Evolutionary conservation across 148 eudicot species (phyloP).

Genomic region (Rhododendron molle): DNA sequence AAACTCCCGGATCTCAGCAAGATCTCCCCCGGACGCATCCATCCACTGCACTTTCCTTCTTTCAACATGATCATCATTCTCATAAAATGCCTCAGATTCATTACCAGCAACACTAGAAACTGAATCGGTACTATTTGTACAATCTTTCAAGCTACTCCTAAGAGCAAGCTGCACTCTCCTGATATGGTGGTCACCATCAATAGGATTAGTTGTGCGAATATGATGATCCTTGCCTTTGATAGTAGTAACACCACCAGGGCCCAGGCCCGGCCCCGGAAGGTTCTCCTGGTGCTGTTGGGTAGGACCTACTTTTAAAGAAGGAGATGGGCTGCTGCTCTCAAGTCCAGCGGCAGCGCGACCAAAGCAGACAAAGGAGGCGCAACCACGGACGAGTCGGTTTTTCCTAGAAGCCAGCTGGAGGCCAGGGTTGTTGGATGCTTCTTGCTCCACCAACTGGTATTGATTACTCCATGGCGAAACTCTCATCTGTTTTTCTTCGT

Average conservation of each 20-base stretch:
- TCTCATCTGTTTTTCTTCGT: slow-evolving; percentile 90
- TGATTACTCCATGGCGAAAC: slow-evolving; percentile 86
- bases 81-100: slow-evolving; percentile 25
- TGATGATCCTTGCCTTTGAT: slow-evolving; percentile 46
- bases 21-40: slow-evolving; percentile 87
- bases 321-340: slow-evolving; percentile 54
- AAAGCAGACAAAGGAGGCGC: slow-evolving; percentile 83
- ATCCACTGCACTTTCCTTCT: slow-evolving; percentile 89
- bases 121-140: slow-evolving; percentile 17
- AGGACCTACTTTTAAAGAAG: slow-evolving; percentile 65
- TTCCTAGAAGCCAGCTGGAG: slow-evolving; percentile 96
- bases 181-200: slow-evolving; percentile 28
- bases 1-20: slow-evolving; percentile 85
- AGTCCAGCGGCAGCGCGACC: slow-evolving; percentile 83
- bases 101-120: slow-evolving; percentile 21
- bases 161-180: slow-evolving; percentile 26
- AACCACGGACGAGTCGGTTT: slow-evolving; percentile 70
- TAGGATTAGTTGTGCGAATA: slow-evolving; percentile 14
- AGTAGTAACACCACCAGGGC: background rate
- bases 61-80: slow-evolving; percentile 16
- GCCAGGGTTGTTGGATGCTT: slow-evolving; percentile 38
- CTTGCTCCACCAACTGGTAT: slow-evolving; percentile 89
- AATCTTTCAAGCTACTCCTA: slow-evolving; percentile 78
- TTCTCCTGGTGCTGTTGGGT: slow-evolving; percentile 46
- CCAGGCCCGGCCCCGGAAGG: slow-evolving; percentile 22